Percentiles rank a stretch among this genome's conserved stretches.
These are phyloP conservation scores for Raphidocelis subcapitata DNA, from an alignment of 139 green algal species.

Conservation along the genomic window DNA sequence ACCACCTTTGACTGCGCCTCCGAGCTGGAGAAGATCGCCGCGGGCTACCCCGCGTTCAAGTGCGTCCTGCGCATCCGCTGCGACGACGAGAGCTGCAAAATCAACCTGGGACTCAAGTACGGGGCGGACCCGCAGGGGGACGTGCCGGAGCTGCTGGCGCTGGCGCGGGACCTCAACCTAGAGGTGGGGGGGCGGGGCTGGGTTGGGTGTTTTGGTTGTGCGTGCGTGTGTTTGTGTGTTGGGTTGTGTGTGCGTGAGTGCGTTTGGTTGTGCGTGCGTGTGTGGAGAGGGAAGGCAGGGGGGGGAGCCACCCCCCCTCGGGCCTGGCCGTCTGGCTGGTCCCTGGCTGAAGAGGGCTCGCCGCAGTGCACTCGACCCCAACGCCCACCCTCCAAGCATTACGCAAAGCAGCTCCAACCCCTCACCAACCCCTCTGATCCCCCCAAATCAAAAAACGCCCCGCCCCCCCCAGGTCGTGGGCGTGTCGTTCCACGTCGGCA, in stretches of 20 bases:
- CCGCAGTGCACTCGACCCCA: no score
- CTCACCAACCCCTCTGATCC: no score
- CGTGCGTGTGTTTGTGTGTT: no score
- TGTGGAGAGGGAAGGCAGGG: no score
- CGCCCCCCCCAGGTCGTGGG: slow-evolving; percentile 57
- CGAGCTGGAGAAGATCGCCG: slow-evolving; percentile 92
- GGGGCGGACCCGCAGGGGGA: slow-evolving; percentile 29
- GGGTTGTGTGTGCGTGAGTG: no score
- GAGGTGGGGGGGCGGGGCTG: slow-evolving; percentile 64
- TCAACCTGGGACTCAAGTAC: slow-evolving; percentile 39
- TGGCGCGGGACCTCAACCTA: slow-evolving; percentile 36
- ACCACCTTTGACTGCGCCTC: slow-evolving; percentile 78
- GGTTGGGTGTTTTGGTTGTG: slow-evolving; percentile 87
- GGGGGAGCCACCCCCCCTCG: no score
- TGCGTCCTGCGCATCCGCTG: slow-evolving; percentile 83
- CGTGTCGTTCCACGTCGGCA: slow-evolving; percentile 92
- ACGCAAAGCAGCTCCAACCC: no score
- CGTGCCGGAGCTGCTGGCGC: slow-evolving; percentile 23
- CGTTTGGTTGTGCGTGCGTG: no score
- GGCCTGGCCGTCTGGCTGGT: no score
- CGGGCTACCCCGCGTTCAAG: slow-evolving; percentile 41
- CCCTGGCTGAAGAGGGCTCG: no score
- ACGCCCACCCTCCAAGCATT: no score
- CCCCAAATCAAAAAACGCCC: no score
- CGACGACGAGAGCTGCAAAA: slow-evolving; percentile 54